Evolutionary conservation across 2,329 filamentous ascomycete genomes (phyloP), one percentile per base, ranked within the genome.

Genomic region (Pseudonectria foliicola): DNA sequence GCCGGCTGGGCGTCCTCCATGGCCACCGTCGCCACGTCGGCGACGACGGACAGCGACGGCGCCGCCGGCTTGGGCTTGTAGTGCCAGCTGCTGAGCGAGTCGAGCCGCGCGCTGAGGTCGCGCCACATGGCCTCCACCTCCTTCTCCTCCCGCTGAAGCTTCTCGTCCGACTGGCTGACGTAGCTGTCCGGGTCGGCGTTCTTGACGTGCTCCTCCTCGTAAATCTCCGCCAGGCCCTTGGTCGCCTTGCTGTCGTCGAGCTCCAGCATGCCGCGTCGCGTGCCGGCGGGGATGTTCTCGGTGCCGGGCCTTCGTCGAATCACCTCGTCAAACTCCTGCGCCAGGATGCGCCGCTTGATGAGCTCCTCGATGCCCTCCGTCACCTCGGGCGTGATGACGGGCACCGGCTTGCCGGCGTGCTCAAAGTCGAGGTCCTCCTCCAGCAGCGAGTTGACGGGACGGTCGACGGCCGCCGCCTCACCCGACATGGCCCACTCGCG

Each of bases 351-450:
- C 26, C 87, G 79, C 64, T 96, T 96, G 66, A 98, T 89, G 39
- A 98, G 75, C 24, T 85, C 82, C 62, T 98, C 92, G 38, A 98
- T 93, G 50, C 81, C 80, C 59, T 95, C 89, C 35, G 80, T 93
- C 27, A 93, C 73, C 59, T 95, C 89, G 27, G 85, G 82, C 0
- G 92, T 96, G 57, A 95, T 88, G 41, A 96, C 85, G 2, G 90
- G 87, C 1, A 96, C 83, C 1, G 92, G 90, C 60, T 96, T 98
- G 54, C 92, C 92, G 14, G 86, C 79, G 51, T 93, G 80, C 63
- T 98, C 92, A 55, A 96, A 98, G 46, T 96, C 90, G 16, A 98
- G 74, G 52, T 96, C 88, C 63, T 96, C 80, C 56, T 96, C 89
- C 1, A 98, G 76, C 3, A 98, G 73, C 1, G 90, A 95, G 66